Percentiles rank a stretch among this genome's conserved stretches.
phyloP scores from a whole-genome alignment of 2,329 filamentous ascomycete species.

The Ophiostoma piceae region DNA sequence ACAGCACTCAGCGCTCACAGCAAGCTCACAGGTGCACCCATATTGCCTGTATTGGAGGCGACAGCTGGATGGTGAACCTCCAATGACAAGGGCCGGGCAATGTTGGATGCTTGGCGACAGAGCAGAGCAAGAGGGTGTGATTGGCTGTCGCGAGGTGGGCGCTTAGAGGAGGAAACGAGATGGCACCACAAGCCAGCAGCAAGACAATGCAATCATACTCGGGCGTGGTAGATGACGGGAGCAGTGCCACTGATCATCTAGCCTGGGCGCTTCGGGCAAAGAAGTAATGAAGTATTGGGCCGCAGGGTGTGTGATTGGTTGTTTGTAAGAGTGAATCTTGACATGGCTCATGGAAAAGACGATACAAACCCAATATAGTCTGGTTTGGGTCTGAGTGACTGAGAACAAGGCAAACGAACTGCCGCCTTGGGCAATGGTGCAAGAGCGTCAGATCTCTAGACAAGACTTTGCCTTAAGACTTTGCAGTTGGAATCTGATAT shows the following conservation, averaged over 20 bases:
- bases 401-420: neutral
- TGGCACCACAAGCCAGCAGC: neutral
- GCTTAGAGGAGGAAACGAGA: conserved; percentile 20
- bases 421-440: no score
- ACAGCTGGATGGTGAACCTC: neutral
- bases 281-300: neutral
- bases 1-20: neutral
- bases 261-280: conserved; percentile 10
- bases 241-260: conserved; percentile 7
- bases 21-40: neutral
- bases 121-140: conserved; percentile 14
- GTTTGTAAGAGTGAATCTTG: no score
- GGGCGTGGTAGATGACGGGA: neutral
- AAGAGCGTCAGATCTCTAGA: no score
- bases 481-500: no score
- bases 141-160: conserved; percentile 24
- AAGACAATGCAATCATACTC: neutral
- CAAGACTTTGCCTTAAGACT: no score
- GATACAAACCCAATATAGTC: no score
- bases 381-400: neutral
- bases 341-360: no score
- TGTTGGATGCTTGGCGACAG: conserved; percentile 21
- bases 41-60: neutral
- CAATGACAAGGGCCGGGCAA: conserved; percentile 5
- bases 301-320: conserved; percentile 4